These are phyloP conservation scores for Suhomyces yuchorum DNA, from an alignment of 1,139 yeast species.

Conservation along the genomic window DNA sequence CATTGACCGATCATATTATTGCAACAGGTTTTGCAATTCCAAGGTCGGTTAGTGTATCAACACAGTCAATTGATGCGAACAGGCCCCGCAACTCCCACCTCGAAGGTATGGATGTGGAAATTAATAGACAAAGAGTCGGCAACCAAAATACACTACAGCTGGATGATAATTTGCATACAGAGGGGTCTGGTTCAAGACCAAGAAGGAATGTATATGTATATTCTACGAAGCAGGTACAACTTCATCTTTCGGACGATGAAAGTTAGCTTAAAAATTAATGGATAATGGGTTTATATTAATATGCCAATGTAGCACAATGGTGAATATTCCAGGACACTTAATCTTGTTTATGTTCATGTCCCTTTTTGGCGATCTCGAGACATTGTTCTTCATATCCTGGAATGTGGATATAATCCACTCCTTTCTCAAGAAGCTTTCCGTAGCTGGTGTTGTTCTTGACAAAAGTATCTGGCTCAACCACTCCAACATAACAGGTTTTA, in stretches of 20 bases:
- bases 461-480: slow-evolving; percentile 86
- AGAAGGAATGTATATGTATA: slow-evolving; percentile 55
- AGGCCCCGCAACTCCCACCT: slow-evolving; percentile 19
- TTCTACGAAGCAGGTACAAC: slow-evolving; percentile 55
- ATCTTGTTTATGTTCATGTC: slow-evolving; percentile 49
- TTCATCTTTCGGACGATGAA: slow-evolving; percentile 23
- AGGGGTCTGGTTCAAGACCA: slow-evolving; percentile 18
- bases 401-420: slow-evolving; percentile 73
- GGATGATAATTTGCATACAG: not conserved
- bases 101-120: slow-evolving; percentile 11
- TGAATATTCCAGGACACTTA: not conserved
- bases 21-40: slow-evolving; percentile 66
- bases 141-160: not conserved
- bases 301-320: no score
- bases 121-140: not conserved
- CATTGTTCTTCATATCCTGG: slow-evolving; percentile 84
- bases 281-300: not conserved
- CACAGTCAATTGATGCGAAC: slow-evolving; percentile 20
- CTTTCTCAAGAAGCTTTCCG: slow-evolving; percentile 51
- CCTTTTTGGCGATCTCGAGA: slow-evolving; percentile 71
- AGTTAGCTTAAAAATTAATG: slow-evolving; percentile 1
- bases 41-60: slow-evolving; percentile 48
- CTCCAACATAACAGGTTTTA: slow-evolving; percentile 82
- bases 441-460: slow-evolving; percentile 74
- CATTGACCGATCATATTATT: slow-evolving; percentile 56